These are phyloP conservation scores for Podaxis sp. DNA, from an alignment of 768 basidiomycete genomes.

Conservation along the genomic window DNA sequence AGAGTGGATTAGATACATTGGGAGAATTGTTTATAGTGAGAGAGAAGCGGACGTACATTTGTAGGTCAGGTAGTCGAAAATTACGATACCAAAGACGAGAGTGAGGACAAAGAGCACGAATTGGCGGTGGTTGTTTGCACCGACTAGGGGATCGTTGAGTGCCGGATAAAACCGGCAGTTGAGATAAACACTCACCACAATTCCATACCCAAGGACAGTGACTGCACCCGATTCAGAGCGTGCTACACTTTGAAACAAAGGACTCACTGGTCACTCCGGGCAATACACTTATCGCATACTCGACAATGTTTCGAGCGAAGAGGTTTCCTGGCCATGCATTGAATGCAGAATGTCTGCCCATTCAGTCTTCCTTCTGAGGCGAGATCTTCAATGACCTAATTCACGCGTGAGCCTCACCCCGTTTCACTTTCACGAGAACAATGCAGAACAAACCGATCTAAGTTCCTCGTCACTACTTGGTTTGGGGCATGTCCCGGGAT, in stretches of 20 bases:
- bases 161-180: neutral
- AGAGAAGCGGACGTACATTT: slow-evolving; percentile 57
- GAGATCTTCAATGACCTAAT: slow-evolving; percentile 87
- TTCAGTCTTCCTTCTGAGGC: slow-evolving; percentile 87
- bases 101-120: slow-evolving; percentile 91
- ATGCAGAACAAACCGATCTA: slow-evolving; percentile 63
- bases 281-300: slow-evolving; percentile 85
- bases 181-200: slow-evolving; percentile 61
- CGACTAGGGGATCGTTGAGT: slow-evolving; percentile 52
- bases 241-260: neutral
- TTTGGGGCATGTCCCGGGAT: slow-evolving; percentile 85
- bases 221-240: slow-evolving; percentile 37
- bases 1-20: neutral
- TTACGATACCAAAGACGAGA: slow-evolving; percentile 75
- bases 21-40: slow-evolving; percentile 3
- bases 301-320: slow-evolving; percentile 95
- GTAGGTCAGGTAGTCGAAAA: slow-evolving; percentile 84
- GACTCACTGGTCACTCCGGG: slow-evolving; percentile 90
- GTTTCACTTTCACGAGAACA: slow-evolving; percentile 10
- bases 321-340: slow-evolving; percentile 93
- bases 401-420: neutral
- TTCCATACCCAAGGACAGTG: slow-evolving; percentile 99
- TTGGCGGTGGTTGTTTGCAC: slow-evolving; percentile 91
- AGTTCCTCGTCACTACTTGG: slow-evolving; percentile 82
- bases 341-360: slow-evolving; percentile 95